Conservation (phyloP, 2,329 filamentous ascomycete species). For the Neodidymelliopsis sp. region DNA sequence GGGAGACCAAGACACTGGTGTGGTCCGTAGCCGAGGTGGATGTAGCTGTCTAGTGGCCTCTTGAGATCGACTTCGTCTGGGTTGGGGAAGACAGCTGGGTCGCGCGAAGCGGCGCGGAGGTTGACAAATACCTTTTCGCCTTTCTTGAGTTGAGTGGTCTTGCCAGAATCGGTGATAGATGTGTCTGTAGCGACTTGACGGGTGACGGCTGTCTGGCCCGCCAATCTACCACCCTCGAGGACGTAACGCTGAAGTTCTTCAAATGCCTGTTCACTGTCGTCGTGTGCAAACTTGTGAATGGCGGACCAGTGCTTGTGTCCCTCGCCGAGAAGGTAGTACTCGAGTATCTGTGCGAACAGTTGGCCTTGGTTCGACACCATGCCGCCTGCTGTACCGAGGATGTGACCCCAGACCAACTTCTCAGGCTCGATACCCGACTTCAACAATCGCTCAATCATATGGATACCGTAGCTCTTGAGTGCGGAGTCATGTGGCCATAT, state of each 20-base stretch:
- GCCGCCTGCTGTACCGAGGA: conserved; percentile 64
- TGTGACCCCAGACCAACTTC: conserved; percentile 64
- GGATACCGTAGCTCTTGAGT: conserved; percentile 61
- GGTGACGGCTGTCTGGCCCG: conserved; percentile 54
- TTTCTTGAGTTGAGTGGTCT: conserved; percentile 40
- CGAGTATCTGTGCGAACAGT: conserved; percentile 64
- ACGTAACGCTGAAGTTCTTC: conserved; percentile 60
- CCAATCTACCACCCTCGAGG: conserved; percentile 54
- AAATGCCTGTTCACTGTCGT: conserved; percentile 53
- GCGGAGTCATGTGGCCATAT: conserved; percentile 51
- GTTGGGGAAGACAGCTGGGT: conserved; percentile 51
- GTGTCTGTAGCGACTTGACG: conserved; percentile 46
- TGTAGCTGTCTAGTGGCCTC: conserved; percentile 52
- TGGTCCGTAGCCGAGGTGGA: conserved; percentile 54
- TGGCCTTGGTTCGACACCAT: conserved; percentile 64
- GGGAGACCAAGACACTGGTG: conserved; percentile 54
- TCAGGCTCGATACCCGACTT: conserved; percentile 55
- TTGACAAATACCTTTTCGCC: conserved; percentile 54
- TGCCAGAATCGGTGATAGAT: conserved; percentile 43
- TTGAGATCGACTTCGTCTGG: conserved; percentile 50
- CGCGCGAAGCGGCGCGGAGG: conserved; percentile 52
- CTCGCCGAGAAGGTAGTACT: conserved; percentile 62
- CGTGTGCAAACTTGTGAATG: conserved; percentile 56
- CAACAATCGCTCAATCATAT: conserved; percentile 63
- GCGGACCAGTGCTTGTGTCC: conserved; percentile 57